Evolutionary conservation across 352 stramenopile species (phyloP), one percentile per base, ranked within the genome.

Genomic region (Phytophthora idaei): DNA sequence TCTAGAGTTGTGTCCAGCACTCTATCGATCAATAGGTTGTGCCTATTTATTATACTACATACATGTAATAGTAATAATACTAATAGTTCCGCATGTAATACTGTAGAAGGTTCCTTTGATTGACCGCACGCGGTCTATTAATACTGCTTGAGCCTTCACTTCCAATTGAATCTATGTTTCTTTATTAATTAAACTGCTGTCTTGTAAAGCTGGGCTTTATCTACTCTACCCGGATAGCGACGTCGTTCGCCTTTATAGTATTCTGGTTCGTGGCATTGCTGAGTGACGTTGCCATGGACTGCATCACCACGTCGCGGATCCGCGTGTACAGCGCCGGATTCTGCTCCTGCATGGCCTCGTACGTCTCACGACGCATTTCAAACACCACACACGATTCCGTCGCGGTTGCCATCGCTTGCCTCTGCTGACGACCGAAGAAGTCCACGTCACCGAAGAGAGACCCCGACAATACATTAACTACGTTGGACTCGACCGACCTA

Each of bases 391-490:
- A 83, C 8, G 68, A 52, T 27, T 81, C 71, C 15, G 64, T 70
- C 5, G 82, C 76, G 2, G 55, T 65, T 8, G 78, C 82, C 4
- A 64, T 64, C 63, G 85, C 76, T 52, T 81, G 73, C 6, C 83
- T 78, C 29, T 67, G 64, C 53, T 93, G 86, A 31, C 61, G 60
- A 52, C 83, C 74, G 55, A 94, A 92, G 57, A 92, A 94, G 53
- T 90, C 82, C 8, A 91, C 83, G 52, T 94, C 86, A 15, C 86
- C 86, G 64, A 94, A 92, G 62, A 94, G 77, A 12, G 79, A 80
- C 0, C 77, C 80, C 0, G 83, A 71, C 7, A 82, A 73, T 44
- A 89, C 76, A 12, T 74, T 75, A 57, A 36, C n/a, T 36, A 87
- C 71, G 6, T 83, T 68, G 74, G 73, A 8, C 72, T 62, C 25